Percentiles rank a stretch among this genome's conserved stretches.
phyloP scores from a whole-genome alignment of 176 grass and related monocot species.

The Musa troglodytarum region DNA sequence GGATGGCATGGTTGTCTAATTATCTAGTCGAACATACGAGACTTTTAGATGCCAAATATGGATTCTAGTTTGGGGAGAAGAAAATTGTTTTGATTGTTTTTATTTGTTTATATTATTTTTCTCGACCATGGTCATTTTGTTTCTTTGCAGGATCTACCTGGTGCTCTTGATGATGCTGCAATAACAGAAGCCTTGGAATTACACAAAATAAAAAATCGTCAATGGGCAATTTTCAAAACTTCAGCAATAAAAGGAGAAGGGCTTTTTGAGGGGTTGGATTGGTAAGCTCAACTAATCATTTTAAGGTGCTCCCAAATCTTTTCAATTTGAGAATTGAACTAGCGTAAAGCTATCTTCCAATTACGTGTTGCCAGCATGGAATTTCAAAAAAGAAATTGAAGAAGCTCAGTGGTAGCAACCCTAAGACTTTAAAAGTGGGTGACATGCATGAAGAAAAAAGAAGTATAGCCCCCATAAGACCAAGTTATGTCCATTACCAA shows the following conservation, averaged over 20 bases:
- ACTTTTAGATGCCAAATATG: no score
- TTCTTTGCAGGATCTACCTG: constrained; percentile 76
- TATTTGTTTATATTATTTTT: background rate
- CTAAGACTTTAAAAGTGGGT: background rate
- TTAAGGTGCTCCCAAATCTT: background rate
- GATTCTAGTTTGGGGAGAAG: no score
- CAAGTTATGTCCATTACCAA: no score
- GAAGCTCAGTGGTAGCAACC: background rate
- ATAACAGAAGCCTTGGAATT: constrained; percentile 97
- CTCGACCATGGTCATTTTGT: background rate
- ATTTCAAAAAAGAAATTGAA: background rate
- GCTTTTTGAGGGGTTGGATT: constrained; percentile 98
- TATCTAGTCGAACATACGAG: no score
- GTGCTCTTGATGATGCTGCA: constrained; percentile 94
- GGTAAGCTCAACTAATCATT: constrained; percentile 37
- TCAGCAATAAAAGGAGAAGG: constrained; percentile 99
- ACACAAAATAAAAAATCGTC: constrained; percentile 97
- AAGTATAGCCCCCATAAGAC: background rate
- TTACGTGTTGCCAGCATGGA: background rate
- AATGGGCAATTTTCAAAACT: constrained; percentile 98
- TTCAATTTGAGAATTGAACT: background rate
- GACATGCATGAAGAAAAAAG: background rate
- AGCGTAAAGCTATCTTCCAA: background rate
- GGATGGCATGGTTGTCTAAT: no score
- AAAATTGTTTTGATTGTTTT: no score